Evolutionary conservation across 305 asterid species (phyloP), one percentile per base, ranked within the genome.

Genomic region (Fraxinus sp.): DNA sequence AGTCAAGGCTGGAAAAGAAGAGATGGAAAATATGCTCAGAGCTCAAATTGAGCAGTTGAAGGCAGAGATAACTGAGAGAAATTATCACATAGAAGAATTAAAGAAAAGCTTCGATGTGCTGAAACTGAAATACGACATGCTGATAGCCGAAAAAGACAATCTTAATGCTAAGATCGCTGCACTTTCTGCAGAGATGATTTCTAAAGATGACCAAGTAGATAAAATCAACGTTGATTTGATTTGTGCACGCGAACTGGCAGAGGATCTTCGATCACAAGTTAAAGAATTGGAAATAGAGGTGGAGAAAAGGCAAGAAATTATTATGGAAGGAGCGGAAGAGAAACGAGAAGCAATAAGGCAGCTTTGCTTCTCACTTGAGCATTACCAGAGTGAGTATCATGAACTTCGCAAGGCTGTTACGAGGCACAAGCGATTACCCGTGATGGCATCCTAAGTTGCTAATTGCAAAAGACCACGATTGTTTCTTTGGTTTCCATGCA

Each of bases 301-400:
- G 9, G 90, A 91, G 84, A 88, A 84, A 81, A 92, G 92, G 80
- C 85, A 85, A 28, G 96, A 92, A 76, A 57, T 52, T 3, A 92
- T 94, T 18, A 46, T 82, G 59, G 95, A 94, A 90, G 97, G 97
- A 33, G 99, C 94, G 0, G 99, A 96, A 91, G 98, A 89, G 86
- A 96, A 96, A 85, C 89, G 99, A 6, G 98, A 96, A 76, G 99
- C 97, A 2, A 96, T 96, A 80, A 91, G 98, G 84, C 99, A 96
- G 84, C 97, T 96, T 5, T 94, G 98, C 85, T 78, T 93, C 88
- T 94, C 98, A 10, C 88, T 94, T 8, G 99, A 96, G 90, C 97
- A 94, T 85, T 96, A 96, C 36, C 89, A 98, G 37, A 88, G 86
- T 3, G 98, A 89, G 37, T 96, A 96, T 81, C 90, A 88, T 78